Evolutionary conservation across 306 rosid genomes (phyloP), one percentile per base, ranked within the genome.

Genomic region (Vigna mungo): DNA sequence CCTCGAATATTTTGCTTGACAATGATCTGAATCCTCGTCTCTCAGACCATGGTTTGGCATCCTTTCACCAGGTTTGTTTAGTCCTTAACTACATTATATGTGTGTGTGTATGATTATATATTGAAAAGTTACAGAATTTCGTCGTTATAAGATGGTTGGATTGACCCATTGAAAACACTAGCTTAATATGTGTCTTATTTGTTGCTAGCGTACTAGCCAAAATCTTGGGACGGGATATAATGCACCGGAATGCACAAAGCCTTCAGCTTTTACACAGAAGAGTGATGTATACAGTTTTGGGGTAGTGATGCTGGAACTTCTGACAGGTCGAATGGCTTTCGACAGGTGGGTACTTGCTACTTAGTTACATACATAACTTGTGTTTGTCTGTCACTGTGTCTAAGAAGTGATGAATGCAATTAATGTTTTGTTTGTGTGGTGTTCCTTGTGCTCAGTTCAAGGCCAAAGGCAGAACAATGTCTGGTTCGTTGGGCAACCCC

Each of bases 241-340:
- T 74, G 97, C 98, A 59, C 98, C 98, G 7, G 97, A 94, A 82
- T 92, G 98, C 87, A 79, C 83, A 48, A 81, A 75, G 48, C 91
- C 91, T 52, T 86, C 89, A 3, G 92, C 89, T 30, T 92, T 84
- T 77, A 85, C 93, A 20, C 6, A 78, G 71, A 94, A 86, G 86
- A 92, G 96, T 80, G 98, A 94, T 61, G 92, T 90, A 15, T 92
- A 89, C 82, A 90, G 96, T 85, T 86, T 89, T 67, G 97, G 98
- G 72, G 96, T 91, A 72, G 98, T 94, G 53, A 90, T 94, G 97
- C 76, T 94, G 81, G 98, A 94, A 58, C 77, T 94, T 66, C 82
- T 94, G 78, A 90, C 98, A 7, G 98, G 98, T 69, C 86, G 93
- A 78, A 90, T 55, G 93, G 94, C 98, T 55, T 84, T 86, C 0